phyloP scores from a whole-genome alignment of 164 flowering plant species.

The Piper longum region DNA sequence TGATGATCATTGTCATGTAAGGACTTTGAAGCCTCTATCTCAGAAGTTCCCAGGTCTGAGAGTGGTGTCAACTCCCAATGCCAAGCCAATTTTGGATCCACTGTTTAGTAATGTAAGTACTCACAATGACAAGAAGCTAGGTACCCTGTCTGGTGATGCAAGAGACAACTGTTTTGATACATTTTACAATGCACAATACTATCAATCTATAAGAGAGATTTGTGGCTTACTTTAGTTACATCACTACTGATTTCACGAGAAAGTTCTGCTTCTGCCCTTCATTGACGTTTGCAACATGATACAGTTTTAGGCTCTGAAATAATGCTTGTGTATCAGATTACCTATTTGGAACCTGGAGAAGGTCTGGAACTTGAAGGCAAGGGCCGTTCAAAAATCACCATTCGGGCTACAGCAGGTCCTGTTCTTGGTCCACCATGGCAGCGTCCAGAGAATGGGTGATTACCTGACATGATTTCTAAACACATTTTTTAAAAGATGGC shows the following conservation, averaged over 20 bases:
- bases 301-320: not conserved
- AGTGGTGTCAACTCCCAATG: slow-evolving; percentile 87
- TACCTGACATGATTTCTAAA: not conserved
- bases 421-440: slow-evolving; percentile 98
- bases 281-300: not conserved
- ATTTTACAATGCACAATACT: too few relatives aligned
- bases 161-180: too few relatives aligned
- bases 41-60: slow-evolving; percentile 40
- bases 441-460: slow-evolving; percentile 88
- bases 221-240: too few relatives aligned
- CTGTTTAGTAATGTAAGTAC: slow-evolving; percentile 63
- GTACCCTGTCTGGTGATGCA: not conserved
- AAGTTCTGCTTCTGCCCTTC: not conserved
- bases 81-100: slow-evolving; percentile 55
- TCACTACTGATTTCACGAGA: not conserved
- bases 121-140: not conserved
- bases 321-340: slow-evolving; percentile 27
- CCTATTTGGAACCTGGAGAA: slow-evolving; percentile 80
- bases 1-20: slow-evolving; percentile 94
- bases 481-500: too few relatives aligned
- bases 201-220: too few relatives aligned
- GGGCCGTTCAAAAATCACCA: slow-evolving; percentile 38
- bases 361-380: slow-evolving; percentile 39
- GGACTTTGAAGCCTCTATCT: slow-evolving; percentile 73
- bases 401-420: slow-evolving; percentile 79